Base-by-base conservation (phyloP, 495 filamentous ascomycete species). In the Penicillium robsamsonii region DNA sequence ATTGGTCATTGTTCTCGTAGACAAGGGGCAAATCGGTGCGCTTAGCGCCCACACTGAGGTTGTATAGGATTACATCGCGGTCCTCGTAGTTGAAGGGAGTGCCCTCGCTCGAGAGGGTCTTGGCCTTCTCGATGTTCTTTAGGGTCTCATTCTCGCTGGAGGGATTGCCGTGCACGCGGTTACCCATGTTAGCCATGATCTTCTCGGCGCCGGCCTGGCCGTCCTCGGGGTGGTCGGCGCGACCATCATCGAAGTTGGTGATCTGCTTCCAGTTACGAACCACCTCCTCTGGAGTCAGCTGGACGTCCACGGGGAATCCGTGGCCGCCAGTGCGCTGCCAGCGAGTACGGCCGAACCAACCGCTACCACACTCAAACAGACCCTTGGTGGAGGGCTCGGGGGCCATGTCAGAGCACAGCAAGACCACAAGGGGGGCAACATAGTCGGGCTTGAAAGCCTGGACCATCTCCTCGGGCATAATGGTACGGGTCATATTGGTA, bases 371-470 rank as follows among this genome's bases (percentile, higher is more conserved):
- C 80, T 98, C 94, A 75, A 87, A 98, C n/a, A 98, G 84, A 49
- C 85, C 87, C 62, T 93, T 93, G 58, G 92, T 97, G 12, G 85
- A 82, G 60, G 90, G 85, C 59, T 87, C 83, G 27, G 93, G 93
- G 22, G 89, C 79, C 67, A 89, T 89, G 75, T 98, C 94, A 52
- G 90, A 94, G 78, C 83, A 88, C 41, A 98, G 87, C 31, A 91
- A 84, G 27, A 89, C 87, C 46, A 98, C 93, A 40, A 97, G 71
- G 45, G 94, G 94, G 43, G 94, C 94, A 73, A 98, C 92, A 70
- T 97, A 97, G 64, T 97, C 94, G 43, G 94, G 94, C 86, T 98
- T 98, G 84, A 98, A 96, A 35, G 94, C 95, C 79, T 97, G 93
- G 42, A 98, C 92, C 79, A 97, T 86, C 76, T 97, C 94, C 68